Evolutionary conservation across 2,329 filamentous ascomycete species (phyloP).

Genomic region (Xylaria polymorpha): DNA sequence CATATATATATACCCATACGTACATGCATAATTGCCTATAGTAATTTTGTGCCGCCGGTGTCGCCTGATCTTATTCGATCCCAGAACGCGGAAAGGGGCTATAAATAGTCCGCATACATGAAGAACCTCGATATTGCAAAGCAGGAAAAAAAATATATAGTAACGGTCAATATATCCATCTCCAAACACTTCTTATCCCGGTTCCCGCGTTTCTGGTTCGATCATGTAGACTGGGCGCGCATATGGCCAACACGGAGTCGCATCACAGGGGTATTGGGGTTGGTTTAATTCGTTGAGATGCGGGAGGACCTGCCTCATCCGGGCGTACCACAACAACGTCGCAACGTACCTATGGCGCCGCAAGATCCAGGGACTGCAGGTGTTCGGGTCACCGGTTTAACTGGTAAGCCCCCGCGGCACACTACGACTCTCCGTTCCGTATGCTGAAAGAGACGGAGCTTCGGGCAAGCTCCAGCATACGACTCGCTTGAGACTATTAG

Average conservation of each 20-base stretch:
- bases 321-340: constrained; percentile 17
- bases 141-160: constrained; percentile 19
- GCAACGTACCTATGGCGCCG: constrained; percentile 21
- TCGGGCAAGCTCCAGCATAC: constrained; percentile 37
- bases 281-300: constrained; percentile 17
- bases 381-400: constrained; percentile 17
- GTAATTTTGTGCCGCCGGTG: constrained; percentile 16
- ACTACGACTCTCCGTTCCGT: constrained; percentile 19
- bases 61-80: constrained; percentile 31
- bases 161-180: constrained; percentile 27
- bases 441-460: constrained; percentile 29
- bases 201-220: constrained; percentile 31
- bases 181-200: constrained; percentile 15
- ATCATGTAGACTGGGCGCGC: constrained; percentile 12
- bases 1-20: constrained; percentile 29
- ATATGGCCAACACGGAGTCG: constrained; percentile 22
- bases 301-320: constrained; percentile 35
- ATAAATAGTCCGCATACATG: constrained; percentile 32
- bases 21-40: constrained; percentile 32
- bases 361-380: constrained; percentile 18
- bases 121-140: constrained; percentile 21
- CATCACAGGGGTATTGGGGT: constrained; percentile 12
- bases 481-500: constrained; percentile 31
- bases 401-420: constrained; percentile 1
- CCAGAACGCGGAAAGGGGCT: constrained; percentile 23